Conservation (phyloP, 1,139 yeast genomes). For the Ogataea hybrid region DNA sequence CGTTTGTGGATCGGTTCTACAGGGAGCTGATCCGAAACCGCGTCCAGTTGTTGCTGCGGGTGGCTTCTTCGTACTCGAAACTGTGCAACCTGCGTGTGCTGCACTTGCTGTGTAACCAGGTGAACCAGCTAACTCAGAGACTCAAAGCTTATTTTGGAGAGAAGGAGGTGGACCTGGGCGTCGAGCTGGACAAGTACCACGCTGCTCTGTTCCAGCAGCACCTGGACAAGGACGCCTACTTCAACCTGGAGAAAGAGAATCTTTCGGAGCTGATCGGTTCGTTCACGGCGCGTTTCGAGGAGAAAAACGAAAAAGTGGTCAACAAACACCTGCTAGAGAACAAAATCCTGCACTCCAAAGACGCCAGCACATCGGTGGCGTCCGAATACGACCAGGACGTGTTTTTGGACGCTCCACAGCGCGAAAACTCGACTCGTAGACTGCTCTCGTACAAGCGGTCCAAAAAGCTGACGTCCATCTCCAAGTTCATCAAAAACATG, state of each 20-base stretch:
- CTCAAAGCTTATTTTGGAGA: conserved; percentile 54
- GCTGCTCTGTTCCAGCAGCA: conserved; percentile 73
- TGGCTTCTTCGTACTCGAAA: conserved; percentile 61
- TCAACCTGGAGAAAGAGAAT: conserved; percentile 69
- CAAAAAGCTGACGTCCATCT: conserved; percentile 26
- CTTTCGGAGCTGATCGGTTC: conserved; percentile 58
- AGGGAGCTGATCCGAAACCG: conserved; percentile 74
- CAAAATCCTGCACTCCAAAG: conserved; percentile 33
- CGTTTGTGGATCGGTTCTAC: conserved; percentile 73
- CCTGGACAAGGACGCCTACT: conserved; percentile 65
- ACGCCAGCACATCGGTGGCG: conserved; percentile 17
- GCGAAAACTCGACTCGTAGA: conserved; percentile 19
- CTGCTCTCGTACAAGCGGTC: conserved; percentile 22
- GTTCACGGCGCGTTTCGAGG: conserved; percentile 50
- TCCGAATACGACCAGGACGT: conserved; percentile 13
- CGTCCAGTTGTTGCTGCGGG: conserved; percentile 59
- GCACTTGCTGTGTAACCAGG: conserved; percentile 59
- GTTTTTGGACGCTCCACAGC: conserved; percentile 6
- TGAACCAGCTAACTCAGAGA: conserved; percentile 64
- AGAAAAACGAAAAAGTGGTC: conserved; percentile 49
- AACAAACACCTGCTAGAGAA: conserved; percentile 45
- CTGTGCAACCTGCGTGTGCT: conserved; percentile 78
- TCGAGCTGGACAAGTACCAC: conserved; percentile 68
- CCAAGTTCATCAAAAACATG: conserved; percentile 38
- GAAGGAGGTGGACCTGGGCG: conserved; percentile 44